phyloP scores from a whole-genome alignment of 73 alveolate species.

The Tetrahymena borealis region DNA sequence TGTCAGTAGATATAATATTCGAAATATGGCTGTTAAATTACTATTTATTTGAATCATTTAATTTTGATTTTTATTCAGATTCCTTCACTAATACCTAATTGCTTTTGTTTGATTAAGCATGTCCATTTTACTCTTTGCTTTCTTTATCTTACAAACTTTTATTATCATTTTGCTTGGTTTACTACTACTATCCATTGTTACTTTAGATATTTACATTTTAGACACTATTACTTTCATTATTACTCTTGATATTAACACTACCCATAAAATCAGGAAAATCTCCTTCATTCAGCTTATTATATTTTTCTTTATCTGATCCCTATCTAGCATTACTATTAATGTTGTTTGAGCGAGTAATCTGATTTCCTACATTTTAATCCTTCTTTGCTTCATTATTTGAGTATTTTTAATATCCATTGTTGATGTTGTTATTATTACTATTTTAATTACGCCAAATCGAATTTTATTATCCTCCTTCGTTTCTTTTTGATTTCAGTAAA shows the following conservation, averaged over 20 bases:
- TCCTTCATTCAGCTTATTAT: not conserved
- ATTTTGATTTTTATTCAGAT: not conserved
- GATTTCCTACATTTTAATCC: not conserved
- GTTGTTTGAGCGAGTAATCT: not conserved
- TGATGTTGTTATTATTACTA: not conserved
- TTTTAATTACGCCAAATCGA: not conserved
- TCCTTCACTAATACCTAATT: not conserved
- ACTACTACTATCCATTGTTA: not conserved
- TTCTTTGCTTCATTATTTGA: not conserved
- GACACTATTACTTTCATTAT: not conserved
- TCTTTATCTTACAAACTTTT: not conserved
- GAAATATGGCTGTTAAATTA: not conserved
- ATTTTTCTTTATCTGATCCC: too few species aligned
- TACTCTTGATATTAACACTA: not conserved
- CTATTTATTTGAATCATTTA: not conserved
- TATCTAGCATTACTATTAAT: too few species aligned
- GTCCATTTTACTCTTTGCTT: not conserved
- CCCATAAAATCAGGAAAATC: not conserved
- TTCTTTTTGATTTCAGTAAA: too few species aligned
- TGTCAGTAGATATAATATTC: not conserved
- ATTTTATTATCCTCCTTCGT: not conserved
- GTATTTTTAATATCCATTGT: not conserved
- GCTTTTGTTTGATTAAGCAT: not conserved
- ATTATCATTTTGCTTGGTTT: not conserved
- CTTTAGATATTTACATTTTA: not conserved